Conservation (phyloP, 73 alveolate species). For the Breviolum minutum region DNA sequence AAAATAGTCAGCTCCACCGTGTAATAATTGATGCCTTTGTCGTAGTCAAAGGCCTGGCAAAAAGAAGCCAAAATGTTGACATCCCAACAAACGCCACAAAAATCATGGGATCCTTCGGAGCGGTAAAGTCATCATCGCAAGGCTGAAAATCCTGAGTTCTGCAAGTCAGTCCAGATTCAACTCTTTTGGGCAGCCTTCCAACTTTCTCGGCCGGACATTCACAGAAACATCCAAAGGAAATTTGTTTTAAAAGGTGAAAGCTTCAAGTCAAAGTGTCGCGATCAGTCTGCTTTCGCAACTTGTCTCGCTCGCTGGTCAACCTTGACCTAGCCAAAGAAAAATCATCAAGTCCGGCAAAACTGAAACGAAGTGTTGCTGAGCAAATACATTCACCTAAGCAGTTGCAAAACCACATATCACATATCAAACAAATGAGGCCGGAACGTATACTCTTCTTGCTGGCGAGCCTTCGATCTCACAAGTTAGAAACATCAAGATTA, state of each 20-base stretch:
- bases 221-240: neutral
- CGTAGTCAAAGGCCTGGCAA: slow-evolving; percentile 70
- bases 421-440: neutral
- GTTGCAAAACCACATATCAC: neutral
- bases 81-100: no score
- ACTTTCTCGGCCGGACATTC: neutral
- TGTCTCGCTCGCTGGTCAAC: slow-evolving; percentile 75
- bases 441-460: slow-evolving; percentile 61
- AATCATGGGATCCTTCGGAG: slow-evolving; percentile 31
- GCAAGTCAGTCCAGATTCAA: no score
- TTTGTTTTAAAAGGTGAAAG: neutral
- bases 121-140: slow-evolving; percentile 78
- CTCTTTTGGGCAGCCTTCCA: no score
- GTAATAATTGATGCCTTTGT: slow-evolving; percentile 90
- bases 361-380: no score
- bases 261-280: neutral
- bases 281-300: slow-evolving; percentile 80
- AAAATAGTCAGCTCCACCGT: slow-evolving; percentile 32
- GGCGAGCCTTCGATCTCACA: slow-evolving; percentile 41
- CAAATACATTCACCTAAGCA: no score
- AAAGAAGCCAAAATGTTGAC: neutral
- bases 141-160: slow-evolving; percentile 55
- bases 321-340: neutral
- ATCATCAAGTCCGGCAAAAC: no score
- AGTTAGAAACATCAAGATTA: neutral